phyloP scores from a whole-genome alignment of 768 basidiomycete genomes.

The Xerocomellus intermedius region DNA sequence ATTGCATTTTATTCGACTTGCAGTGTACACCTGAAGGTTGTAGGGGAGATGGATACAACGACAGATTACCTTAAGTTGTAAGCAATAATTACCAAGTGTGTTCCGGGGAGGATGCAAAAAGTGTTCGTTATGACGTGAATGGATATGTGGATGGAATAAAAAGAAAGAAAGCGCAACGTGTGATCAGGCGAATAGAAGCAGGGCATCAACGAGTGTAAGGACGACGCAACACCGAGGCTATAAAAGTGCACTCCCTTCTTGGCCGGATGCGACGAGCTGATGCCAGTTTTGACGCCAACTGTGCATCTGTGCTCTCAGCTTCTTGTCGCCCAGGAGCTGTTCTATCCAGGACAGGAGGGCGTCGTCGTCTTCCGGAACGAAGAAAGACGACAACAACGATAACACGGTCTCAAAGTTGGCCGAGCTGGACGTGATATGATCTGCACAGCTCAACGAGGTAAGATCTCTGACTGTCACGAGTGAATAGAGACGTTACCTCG shows the following conservation, averaged over 20 bases:
- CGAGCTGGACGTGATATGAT: constrained; percentile 74
- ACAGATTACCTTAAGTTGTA: constrained; percentile 24
- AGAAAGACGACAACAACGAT: constrained; percentile 89
- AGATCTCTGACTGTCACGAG: not conserved
- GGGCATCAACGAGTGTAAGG: not conserved
- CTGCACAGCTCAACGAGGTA: constrained; percentile 38
- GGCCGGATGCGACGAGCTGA: constrained; percentile 61
- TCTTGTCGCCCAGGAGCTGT: constrained; percentile 56
- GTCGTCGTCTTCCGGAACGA: constrained; percentile 90
- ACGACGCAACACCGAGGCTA: constrained; percentile 26
- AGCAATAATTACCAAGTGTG: constrained; percentile 22
- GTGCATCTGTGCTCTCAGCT: constrained; percentile 65
- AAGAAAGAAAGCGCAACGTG: not conserved
- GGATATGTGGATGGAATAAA: constrained; percentile 27
- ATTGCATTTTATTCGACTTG: constrained; percentile 12
- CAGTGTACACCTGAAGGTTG: constrained; percentile 15
- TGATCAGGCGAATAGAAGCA: constrained; percentile 7
- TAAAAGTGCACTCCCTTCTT: constrained; percentile 59
- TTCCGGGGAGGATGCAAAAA: constrained; percentile 16
- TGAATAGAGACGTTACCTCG: constrained; percentile 52
- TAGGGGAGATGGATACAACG: constrained; percentile 20
- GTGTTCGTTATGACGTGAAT: constrained; percentile 15
- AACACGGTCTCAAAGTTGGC: constrained; percentile 92
- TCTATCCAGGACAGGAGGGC: constrained; percentile 78
- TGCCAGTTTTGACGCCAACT: constrained; percentile 83